Conservation (phyloP, 805 yeast species). For the Metschnikowia lachancei region DNA sequence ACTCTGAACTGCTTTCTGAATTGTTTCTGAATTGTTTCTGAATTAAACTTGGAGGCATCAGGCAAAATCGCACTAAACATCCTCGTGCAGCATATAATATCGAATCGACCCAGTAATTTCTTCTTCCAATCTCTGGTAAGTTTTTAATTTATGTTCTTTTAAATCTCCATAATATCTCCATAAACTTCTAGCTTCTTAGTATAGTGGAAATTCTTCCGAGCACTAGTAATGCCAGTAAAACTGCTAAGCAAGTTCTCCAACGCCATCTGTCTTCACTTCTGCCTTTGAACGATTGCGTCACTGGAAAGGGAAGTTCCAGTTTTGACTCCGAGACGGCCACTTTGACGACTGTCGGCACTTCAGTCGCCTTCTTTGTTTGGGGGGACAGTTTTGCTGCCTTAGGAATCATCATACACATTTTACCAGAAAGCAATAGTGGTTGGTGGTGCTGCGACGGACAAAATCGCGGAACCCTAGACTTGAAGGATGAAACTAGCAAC, state of each 20-base stretch:
- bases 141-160: too few relatives aligned
- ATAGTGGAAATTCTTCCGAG: not conserved
- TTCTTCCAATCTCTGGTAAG: too few relatives aligned
- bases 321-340: not conserved
- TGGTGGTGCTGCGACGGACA: not conserved
- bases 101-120: too few relatives aligned
- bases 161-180: not conserved
- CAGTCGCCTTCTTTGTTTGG: too few relatives aligned
- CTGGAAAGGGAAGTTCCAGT: conserved; percentile 8
- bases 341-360: not conserved
- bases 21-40: too few relatives aligned
- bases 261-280: not conserved
- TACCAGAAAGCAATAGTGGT: not conserved
- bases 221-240: not conserved
- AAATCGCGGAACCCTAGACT: conserved; percentile 1
- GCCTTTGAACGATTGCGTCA: conserved; percentile 2
- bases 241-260: not conserved
- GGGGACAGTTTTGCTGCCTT: too few relatives aligned
- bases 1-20: too few relatives aligned
- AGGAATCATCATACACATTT: conserved; percentile 3
- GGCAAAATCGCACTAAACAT: too few relatives aligned
- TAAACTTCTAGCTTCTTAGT: not conserved
- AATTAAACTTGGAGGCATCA: too few relatives aligned
- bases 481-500: not conserved
- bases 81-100: too few relatives aligned